Conservation (phyloP, 176 grass and related monocot species). For the Alopecurus myosuroides region DNA sequence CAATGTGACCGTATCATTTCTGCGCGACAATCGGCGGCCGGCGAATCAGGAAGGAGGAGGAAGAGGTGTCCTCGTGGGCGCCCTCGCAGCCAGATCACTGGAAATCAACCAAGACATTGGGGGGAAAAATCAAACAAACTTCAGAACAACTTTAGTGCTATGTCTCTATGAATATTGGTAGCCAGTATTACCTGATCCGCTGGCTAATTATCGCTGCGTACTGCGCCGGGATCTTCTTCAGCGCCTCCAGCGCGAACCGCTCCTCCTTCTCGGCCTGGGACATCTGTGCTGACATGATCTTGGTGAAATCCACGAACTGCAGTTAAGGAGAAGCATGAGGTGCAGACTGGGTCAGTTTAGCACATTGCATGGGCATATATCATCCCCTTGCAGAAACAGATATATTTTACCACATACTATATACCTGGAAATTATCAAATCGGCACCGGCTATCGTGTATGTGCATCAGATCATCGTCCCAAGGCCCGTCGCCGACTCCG, state of each 20-base stretch:
- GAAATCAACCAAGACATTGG: background rate
- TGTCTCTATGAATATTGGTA: background rate
- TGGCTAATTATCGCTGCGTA: conserved; percentile 34
- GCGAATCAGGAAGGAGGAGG: background rate
- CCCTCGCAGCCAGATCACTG: background rate
- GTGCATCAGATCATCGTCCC: conserved; percentile 29
- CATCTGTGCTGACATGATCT: conserved; percentile 53
- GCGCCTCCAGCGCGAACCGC: background rate
- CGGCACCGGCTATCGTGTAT: conserved; percentile 1
- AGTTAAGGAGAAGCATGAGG: background rate
- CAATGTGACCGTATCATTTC: background rate
- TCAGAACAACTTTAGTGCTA: background rate
- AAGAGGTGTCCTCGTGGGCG: background rate
- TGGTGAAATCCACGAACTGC: conserved; percentile 77
- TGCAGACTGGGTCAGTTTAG: background rate
- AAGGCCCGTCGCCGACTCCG: conserved; percentile 54
- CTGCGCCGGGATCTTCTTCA: conserved; percentile 54
- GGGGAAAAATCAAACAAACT: background rate
- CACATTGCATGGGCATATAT: background rate
- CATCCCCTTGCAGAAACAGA: background rate
- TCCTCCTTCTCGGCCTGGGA: conserved; percentile 32
- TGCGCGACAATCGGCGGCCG: background rate
- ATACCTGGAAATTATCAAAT: conserved; percentile 61
- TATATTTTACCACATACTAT: background rate
- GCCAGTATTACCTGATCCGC: conserved; percentile 9